phyloP scores from a whole-genome alignment of 208 protist species.

The Wallacemonas sp. region DNA sequence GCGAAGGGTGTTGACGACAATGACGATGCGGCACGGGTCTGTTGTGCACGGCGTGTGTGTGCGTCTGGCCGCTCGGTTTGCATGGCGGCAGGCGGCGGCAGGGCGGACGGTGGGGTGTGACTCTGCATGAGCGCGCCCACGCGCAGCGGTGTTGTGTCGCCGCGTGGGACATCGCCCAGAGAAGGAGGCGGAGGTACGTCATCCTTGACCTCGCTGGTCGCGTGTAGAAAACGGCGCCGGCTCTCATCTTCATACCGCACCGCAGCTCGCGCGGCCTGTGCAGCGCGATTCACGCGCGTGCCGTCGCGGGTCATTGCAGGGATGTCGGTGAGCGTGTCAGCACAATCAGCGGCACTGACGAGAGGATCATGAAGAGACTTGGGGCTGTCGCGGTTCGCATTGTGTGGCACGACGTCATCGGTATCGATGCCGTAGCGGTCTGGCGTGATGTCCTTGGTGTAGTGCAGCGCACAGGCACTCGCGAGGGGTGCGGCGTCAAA shows the following conservation, averaged over 20 bases:
- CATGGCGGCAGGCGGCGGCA: background rate
- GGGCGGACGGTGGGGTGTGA: background rate
- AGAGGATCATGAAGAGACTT: background rate
- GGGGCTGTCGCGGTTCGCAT: background rate
- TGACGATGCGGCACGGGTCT: background rate
- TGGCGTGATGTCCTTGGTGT: background rate
- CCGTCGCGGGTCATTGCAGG: too few species aligned
- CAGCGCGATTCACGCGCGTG: background rate
- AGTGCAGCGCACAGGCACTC: background rate
- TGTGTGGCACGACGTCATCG: too few species aligned
- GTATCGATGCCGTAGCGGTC: too few species aligned
- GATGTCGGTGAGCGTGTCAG: too few species aligned
- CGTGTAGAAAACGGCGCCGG: background rate
- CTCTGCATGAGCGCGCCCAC: background rate
- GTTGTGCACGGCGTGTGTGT: background rate
- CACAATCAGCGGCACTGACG: background rate
- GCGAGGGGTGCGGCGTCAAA: background rate
- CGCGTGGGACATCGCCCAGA: too few species aligned
- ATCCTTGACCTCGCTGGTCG: background rate
- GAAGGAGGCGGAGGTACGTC: too few species aligned
- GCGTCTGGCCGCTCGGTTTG: conserved; percentile 1
- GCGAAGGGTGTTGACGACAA: too few species aligned
- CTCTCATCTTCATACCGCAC: background rate
- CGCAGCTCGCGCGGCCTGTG: background rate
- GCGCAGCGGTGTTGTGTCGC: background rate